Percentiles rank a stretch among this genome's conserved stretches.
phyloP scores from a whole-genome alignment of 139 green algal genomes.

The Haematococcus sp. region DNA sequence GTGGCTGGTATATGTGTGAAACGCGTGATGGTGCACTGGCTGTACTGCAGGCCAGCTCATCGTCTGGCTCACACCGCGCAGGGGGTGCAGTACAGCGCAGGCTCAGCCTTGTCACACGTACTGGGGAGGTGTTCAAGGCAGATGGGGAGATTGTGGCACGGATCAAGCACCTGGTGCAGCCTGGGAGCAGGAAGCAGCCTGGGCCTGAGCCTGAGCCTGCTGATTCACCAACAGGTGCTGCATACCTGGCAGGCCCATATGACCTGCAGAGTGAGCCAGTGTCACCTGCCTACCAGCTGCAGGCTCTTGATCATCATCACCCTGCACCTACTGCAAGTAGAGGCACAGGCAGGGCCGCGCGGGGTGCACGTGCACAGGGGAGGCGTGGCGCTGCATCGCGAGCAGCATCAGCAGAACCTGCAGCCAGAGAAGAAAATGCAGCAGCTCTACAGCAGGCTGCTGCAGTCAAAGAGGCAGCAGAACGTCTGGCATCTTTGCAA shows the following conservation, averaged over 20 bases:
- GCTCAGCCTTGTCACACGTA: conserved; percentile 19
- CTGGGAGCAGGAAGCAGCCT: not conserved
- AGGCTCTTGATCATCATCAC: too few relatives aligned
- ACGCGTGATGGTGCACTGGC: conserved; percentile 18
- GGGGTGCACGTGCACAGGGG: not conserved
- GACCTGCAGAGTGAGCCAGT: not conserved
- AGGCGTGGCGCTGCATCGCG: not conserved
- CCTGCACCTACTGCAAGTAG: too few relatives aligned
- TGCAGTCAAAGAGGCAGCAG: too few relatives aligned
- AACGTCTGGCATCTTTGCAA: too few relatives aligned
- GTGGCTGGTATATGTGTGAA: conserved; percentile 48
- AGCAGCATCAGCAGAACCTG: not conserved
- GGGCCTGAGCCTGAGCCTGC: not conserved
- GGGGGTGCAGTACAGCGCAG: not conserved
- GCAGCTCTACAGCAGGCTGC: not conserved
- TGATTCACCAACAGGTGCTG: not conserved
- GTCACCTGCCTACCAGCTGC: not conserved
- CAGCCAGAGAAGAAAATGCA: not conserved
- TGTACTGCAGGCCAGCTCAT: conserved; percentile 2
- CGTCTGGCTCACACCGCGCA: not conserved
- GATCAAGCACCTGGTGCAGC: not conserved
- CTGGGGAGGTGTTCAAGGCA: conserved; percentile 63
- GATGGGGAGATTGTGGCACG: conserved; percentile 64
- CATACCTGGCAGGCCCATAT: not conserved
- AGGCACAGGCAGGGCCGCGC: not conserved